phyloP scores from a whole-genome alignment of 2,329 filamentous ascomycete species.

The Verticillium alfalfae region DNA sequence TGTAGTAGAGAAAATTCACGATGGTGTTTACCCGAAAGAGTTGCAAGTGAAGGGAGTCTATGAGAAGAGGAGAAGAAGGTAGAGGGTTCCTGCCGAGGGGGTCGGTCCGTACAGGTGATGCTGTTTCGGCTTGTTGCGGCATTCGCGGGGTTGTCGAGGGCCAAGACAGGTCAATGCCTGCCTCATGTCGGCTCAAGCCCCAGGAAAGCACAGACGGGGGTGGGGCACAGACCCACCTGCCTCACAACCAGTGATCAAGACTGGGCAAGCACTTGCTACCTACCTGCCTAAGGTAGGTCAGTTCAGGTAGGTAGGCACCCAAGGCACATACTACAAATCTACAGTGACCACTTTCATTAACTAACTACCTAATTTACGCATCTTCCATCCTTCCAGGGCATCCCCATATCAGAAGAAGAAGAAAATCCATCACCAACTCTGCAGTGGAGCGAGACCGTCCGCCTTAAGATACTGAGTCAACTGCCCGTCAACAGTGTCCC shows the following conservation, averaged over 20 bases:
- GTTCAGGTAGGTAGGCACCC: no score
- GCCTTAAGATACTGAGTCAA: slow-evolving; percentile 1
- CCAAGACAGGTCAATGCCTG: background rate
- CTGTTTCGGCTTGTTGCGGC: slow-evolving; percentile 15
- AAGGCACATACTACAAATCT: no score
- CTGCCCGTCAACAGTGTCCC: slow-evolving; percentile 7
- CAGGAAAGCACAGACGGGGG: no score
- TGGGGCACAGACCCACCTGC: no score
- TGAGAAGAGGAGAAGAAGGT: background rate
- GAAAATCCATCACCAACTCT: background rate
- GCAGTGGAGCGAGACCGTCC: background rate
- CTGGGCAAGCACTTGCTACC: no score
- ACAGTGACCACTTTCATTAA: no score
- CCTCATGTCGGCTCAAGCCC: background rate
- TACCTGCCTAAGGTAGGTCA: no score
- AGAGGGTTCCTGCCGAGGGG: slow-evolving; percentile 2
- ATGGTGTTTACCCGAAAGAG: no score
- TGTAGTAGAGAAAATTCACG: background rate
- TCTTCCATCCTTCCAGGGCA: no score
- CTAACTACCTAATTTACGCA: no score
- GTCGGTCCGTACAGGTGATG: slow-evolving; percentile 10
- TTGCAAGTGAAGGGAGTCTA: background rate
- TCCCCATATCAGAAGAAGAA: no score
- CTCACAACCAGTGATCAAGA: no score
- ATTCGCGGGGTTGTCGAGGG: slow-evolving; percentile 9